Base-by-base conservation (phyloP, 2,329 filamentous ascomycete genomes). In the Fusarium euwallaceae region DNA sequence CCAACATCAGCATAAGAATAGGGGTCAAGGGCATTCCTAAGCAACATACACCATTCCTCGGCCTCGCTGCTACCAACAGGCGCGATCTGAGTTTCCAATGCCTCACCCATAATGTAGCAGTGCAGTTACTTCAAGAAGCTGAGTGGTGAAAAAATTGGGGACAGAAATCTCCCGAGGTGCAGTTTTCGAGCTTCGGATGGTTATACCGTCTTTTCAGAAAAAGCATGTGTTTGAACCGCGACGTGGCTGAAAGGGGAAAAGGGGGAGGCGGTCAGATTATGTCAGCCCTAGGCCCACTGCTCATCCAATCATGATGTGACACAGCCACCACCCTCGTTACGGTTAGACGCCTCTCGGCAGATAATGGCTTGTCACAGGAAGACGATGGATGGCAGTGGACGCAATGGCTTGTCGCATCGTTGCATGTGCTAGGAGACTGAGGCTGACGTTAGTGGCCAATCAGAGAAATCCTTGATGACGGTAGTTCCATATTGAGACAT, bases 161-260 rank as follows among this genome's bases (percentile, higher is more conserved):
- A 48, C 41, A 39, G 16, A 32, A 51, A 14, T 16, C 37, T 61
- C 29, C 29, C 32, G 56, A 56, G 53, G 27, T 34, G 41, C 36
- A 62, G 61, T 61, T 37, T 67, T 55, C 32, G 41, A 61, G 39
- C 37, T 27, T 27, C n/a, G 37, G 39, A 65, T 53, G 60, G 32
- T 61, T 71, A 62, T 55, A 59, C 62, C 36, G 51, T 69, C 62
- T 66, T 62, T 53, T 41, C 24, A 62, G 29, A 34, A 34, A 34
- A 36, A 59, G 17, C 27, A 12, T 27, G 27, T 43, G 41, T 22
- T 37, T 34, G 11, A 34, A 34, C 34, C n/a, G 53, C 20, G 66
- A 64, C 29, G 65, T 60, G 62, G 73, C 72, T 75, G 62, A 73
- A 73, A 43, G 58, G 22, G 69, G 66, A 73, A 75, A 75, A 75